Conservation (phyloP, 2,329 filamentous ascomycete genomes). For the Fusarium vanettenii region DNA sequence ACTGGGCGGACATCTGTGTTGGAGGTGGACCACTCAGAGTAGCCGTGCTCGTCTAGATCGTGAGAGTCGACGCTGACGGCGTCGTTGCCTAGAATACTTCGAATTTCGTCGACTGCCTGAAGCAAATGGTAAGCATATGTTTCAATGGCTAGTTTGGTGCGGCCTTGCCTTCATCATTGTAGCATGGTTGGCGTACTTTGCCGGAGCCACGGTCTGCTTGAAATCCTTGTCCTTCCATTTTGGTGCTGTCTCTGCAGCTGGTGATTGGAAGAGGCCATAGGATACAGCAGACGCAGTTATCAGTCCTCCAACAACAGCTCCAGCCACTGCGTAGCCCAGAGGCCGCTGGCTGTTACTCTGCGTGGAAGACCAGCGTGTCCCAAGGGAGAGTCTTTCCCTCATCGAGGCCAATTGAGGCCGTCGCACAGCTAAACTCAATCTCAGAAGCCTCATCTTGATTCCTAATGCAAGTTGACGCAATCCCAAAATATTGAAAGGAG, state of each 20-base stretch:
- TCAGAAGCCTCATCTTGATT: background rate
- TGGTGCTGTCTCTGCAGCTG: background rate
- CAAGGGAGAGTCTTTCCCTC: background rate
- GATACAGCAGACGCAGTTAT: background rate
- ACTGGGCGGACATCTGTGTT: slow-evolving; percentile 73
- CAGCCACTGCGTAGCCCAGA: background rate
- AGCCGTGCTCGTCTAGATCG: slow-evolving; percentile 72
- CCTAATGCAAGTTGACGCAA: background rate
- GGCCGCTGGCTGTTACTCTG: background rate
- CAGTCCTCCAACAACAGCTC: background rate
- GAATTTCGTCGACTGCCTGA: background rate
- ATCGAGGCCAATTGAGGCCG: background rate
- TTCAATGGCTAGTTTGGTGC: background rate
- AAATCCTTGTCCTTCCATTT: slow-evolving; percentile 20
- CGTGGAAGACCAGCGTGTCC: background rate
- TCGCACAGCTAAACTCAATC: background rate
- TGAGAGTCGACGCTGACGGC: slow-evolving; percentile 72
- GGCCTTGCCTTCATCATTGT: slow-evolving; percentile 36
- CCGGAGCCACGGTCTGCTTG: background rate
- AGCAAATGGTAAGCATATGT: background rate
- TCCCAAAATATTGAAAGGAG: background rate
- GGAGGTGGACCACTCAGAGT: slow-evolving; percentile 77
- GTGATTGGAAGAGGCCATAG: background rate
- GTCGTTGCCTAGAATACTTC: slow-evolving; percentile 59
- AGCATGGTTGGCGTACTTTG: slow-evolving; percentile 38